Evolutionary conservation across 1,139 yeast species (phyloP), one percentile per base, ranked within the genome.

Genomic region (Diutina ranongensis): DNA sequence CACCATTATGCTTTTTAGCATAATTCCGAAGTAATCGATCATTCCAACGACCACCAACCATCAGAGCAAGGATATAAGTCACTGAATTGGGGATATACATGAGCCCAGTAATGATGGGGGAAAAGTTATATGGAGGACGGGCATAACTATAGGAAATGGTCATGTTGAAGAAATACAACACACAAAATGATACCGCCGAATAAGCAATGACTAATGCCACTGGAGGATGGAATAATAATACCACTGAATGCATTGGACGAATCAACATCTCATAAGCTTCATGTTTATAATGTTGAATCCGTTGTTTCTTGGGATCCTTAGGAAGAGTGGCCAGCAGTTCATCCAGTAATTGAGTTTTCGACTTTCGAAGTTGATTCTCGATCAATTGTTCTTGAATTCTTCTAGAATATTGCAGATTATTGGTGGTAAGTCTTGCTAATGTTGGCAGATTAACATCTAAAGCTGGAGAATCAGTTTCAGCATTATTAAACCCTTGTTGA

Each of bases 11-110:
- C 46, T 65, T 67, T 40, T 63, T 60, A 45, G 79, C 79, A 52
- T 80, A 78, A 25, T 71, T 67, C 45, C 64, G 68, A 44, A 85
- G 63, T 40, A 84, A 63, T 35, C 63, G 58, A 60, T 87, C 96
- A 48, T 80, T 80, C 84, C 92, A 86, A 51, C 72, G 71, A 1
- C 96, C 96, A 28, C 94, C 94, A 49, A 76, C 64, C 15, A 85
- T 61, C 2, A 92, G 80, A 0, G 94, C 92, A 44, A 81, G 54
- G 34, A 86, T 63, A 55, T 86, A 86, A 0, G 92, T 79, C 16
- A 84, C 74, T 0, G 95, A 84, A 59, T 86, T 85, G 36, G 95
- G 95, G 36, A 87, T 78, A 62, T 85, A 87, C 50, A 83, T 70
- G 38, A 87, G 66, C 42, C 96, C 96, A 46, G 82, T 73, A 48